Evolutionary conservation across 176 grass and related monocot genomes (phyloP).

Genomic region (Zizania latifolia): DNA sequence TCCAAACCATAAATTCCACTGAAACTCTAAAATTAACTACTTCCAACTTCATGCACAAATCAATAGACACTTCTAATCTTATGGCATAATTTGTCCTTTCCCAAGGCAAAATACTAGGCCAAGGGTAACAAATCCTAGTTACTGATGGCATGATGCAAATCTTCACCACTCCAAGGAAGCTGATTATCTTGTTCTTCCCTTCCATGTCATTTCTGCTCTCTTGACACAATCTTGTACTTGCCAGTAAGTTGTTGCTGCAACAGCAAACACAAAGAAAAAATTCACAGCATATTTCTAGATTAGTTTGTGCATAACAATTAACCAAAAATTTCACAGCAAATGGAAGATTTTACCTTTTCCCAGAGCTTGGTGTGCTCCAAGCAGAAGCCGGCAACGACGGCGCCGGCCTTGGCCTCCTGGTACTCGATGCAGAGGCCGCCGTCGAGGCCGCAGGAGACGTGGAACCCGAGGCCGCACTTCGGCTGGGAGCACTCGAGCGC

Average conservation of each 20-base stretch:
- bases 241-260: slow-evolving; percentile 84
- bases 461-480: slow-evolving; percentile 70
- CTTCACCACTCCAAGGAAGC: not conserved
- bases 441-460: slow-evolving; percentile 74
- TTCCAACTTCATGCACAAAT: not conserved
- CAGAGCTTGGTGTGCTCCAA: slow-evolving; percentile 74
- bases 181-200: not conserved
- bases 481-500: slow-evolving; percentile 78
- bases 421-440: slow-evolving; percentile 68
- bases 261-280: slow-evolving; percentile 7
- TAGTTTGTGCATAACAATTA: not conserved
- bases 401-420: slow-evolving; percentile 46
- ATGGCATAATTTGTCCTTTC: not conserved
- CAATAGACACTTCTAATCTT: not conserved
- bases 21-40: not conserved
- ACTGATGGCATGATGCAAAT: not conserved
- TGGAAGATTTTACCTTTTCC: slow-evolving; percentile 56
- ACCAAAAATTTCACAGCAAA: not conserved
- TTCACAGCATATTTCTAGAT: not conserved
- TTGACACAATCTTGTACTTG: slow-evolving; percentile 89
- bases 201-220: slow-evolving; percentile 33
- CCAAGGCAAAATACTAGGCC: not conserved
- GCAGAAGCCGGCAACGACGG: slow-evolving; percentile 76
- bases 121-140: not conserved
- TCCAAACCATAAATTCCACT: not conserved